phyloP scores from a whole-genome alignment of 1,284 basidiomycete genomes.

The Ganoderma resinaceum region DNA sequence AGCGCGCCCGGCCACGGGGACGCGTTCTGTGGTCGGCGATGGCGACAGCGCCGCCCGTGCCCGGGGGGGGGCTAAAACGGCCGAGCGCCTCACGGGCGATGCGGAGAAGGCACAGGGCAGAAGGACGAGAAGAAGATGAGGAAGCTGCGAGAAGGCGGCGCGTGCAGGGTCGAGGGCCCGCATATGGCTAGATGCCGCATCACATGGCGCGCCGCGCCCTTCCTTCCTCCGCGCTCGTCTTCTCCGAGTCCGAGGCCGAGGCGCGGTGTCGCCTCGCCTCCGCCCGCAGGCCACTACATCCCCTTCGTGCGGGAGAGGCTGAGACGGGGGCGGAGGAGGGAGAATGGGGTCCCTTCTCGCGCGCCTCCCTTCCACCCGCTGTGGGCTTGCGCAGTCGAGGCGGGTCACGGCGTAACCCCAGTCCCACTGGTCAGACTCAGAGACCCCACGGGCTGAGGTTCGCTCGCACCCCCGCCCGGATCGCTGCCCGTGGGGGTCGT shows the following conservation, averaged over 20 bases:
- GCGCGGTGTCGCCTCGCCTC: too few species aligned
- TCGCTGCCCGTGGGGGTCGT: background rate
- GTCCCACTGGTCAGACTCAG: background rate
- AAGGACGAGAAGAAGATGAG: background rate
- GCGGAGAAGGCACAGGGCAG: background rate
- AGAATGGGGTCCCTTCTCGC: too few species aligned
- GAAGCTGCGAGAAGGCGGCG: background rate
- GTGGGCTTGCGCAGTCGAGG: too few species aligned
- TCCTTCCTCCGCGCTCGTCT: background rate
- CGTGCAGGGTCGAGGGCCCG: background rate
- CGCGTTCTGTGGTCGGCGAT: background rate
- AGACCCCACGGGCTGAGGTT: background rate
- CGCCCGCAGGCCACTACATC: too few species aligned
- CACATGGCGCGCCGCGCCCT: background rate
- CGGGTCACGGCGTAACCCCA: too few species aligned
- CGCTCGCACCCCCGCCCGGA: background rate
- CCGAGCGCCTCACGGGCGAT: background rate
- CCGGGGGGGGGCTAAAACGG: background rate
- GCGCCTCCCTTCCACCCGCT: too few species aligned
- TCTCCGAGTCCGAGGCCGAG: background rate
- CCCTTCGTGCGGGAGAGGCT: too few species aligned
- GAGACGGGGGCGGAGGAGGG: too few species aligned
- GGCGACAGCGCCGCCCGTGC: background rate
- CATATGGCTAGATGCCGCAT: slow-evolving; percentile 5
- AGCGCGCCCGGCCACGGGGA: background rate